Conservation (phyloP, 2,329 filamentous ascomycete genomes). For the Phialocephala subalpina region DNA sequence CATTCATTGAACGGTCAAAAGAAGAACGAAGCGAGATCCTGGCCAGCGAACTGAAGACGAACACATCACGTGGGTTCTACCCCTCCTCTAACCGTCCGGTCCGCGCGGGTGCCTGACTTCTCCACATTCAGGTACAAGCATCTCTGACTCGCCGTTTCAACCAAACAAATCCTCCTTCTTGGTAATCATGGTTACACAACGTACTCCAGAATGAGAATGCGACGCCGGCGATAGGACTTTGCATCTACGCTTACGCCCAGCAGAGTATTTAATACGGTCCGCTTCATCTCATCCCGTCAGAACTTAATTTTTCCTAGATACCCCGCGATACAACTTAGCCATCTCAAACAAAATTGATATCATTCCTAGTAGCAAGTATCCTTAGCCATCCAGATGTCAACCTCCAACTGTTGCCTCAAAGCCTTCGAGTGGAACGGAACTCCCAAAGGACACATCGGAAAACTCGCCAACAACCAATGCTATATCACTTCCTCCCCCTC, state of each 20-base stretch:
- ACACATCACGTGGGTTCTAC: too few species aligned
- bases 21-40: too few species aligned
- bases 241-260: background rate
- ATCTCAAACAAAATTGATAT: too few species aligned
- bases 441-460: constrained; percentile 46
- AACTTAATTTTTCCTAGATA: too few species aligned
- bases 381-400: constrained; percentile 15
- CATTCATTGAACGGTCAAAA: too few species aligned
- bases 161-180: background rate
- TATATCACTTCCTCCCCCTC: constrained; percentile 47
- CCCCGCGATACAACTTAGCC: too few species aligned
- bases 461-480: constrained; percentile 43
- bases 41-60: too few species aligned
- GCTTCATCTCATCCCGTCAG: background rate
- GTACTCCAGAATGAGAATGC: background rate
- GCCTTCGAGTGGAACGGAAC: constrained; percentile 52
- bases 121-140: background rate
- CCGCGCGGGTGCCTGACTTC: background rate
- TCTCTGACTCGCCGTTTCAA: background rate
- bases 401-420: constrained; percentile 43
- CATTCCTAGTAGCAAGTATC: too few species aligned
- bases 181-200: background rate
- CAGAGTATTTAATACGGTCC: background rate
- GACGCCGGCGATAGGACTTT: background rate
- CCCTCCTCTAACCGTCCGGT: too few species aligned